Base-by-base conservation (phyloP, 768 basidiomycete genomes). In the Serendipita sp. region DNA sequence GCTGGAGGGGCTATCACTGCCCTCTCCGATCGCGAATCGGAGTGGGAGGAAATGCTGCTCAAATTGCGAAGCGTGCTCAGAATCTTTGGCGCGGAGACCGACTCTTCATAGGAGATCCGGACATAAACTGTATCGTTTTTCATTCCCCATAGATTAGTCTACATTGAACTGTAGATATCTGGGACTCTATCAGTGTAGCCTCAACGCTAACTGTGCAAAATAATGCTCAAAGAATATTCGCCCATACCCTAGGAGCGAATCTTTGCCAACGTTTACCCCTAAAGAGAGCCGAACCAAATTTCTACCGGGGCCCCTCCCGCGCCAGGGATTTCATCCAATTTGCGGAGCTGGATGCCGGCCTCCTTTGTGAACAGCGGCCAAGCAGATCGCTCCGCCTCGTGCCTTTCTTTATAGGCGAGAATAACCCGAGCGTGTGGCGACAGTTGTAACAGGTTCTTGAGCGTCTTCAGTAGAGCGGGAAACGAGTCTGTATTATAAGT, bases 1-100 rank as follows among this genome's bases (percentile, higher is more conserved):
- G 91, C 93, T 18, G 94, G 94, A n/a, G 94, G 94, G 41, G 94
- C 93, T 8, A 96, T 98, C 68, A 97, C 94, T 23, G 92, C 91
- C 13, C 78, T 97, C 44, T 94, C 92, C 3, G 83, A 93, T 66
- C 79, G 86, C 3, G 81, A 85, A 51, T 84, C 79, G 3, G 94
- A 97, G 73, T 96, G 93, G 93, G 92, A 95, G 4, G 94, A 97
- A 72, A 95, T 97, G 81, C 70, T 83, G 18, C 78, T 84, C n/a
- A 97, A 98, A 73, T 80, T 94, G 32, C 80, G 85, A 67, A 89
- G 88, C 69, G 87, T 88, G 52, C 75, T 90, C 16, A 45, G 54
- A n/a, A 45, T 63, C 30, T 66, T 66, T 64, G 13, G 32, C 28
- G 11, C 28, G 28, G 35, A 32, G 41, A 41, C 5, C 13, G 41